Percentiles rank a stretch among this genome's conserved stretches.
Evolutionary conservation across 306 rosid species (phyloP).

Genomic region (Gastrolobium villosum): DNA sequence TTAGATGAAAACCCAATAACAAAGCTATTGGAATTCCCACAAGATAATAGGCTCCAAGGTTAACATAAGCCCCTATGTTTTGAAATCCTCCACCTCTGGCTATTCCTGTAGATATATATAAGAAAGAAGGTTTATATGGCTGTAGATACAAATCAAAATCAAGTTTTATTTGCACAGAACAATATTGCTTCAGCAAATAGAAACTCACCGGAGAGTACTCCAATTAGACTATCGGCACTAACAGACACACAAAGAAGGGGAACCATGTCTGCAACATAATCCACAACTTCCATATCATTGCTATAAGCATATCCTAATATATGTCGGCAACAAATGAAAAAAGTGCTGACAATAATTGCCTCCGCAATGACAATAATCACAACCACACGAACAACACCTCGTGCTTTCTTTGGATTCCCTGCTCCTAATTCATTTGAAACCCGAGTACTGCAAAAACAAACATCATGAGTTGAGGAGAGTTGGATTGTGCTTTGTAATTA

Average conservation of each 20-base stretch:
- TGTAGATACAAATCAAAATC: not conserved
- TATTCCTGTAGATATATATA: constrained; percentile 39
- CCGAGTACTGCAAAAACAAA: constrained; percentile 59
- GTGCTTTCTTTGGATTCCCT: constrained; percentile 63
- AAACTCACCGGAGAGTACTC: constrained; percentile 54
- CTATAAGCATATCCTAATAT: constrained; percentile 71
- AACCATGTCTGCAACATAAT: constrained; percentile 55
- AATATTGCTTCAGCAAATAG: not conserved
- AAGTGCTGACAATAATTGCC: constrained; percentile 52
- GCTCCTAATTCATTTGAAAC: constrained; percentile 81
- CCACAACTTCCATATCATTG: constrained; percentile 62
- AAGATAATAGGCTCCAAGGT: constrained; percentile 63
- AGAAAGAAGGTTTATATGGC: not conserved
- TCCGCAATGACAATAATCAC: constrained; percentile 55
- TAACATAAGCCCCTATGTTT: constrained; percentile 56
- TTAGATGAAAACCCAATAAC: constrained; percentile 49
- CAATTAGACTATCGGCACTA: constrained; percentile 58
- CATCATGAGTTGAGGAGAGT: not conserved
- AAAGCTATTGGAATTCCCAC: constrained; percentile 55
- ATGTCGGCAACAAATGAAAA: constrained; percentile 50
- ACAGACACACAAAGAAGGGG: constrained; percentile 67
- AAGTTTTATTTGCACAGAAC: not conserved
- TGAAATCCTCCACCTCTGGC: constrained; percentile 67
- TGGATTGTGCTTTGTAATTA: not conserved
- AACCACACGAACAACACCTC: constrained; percentile 55